A percentile compares a stretch with the other conserved stretches of the same genome.
These are phyloP conservation scores for Sclerotinia borealis DNA, from an alignment of 2,329 filamentous ascomycete genomes.

Conservation along the genomic window DNA sequence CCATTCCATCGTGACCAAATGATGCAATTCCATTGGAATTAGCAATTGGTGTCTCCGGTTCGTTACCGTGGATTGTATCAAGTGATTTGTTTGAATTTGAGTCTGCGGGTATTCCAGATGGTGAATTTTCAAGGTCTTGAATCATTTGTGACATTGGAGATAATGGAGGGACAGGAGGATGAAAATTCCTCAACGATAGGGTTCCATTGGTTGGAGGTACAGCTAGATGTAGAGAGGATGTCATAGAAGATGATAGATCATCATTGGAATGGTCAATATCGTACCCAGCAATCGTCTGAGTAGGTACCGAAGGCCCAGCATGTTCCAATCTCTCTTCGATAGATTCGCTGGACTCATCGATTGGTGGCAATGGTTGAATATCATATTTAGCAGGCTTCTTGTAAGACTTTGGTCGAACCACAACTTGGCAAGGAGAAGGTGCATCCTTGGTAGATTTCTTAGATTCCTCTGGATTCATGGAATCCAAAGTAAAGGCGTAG, in stretches of 20 bases:
- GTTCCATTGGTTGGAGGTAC: background rate
- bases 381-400: conserved; percentile 4
- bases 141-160: background rate
- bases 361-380: background rate
- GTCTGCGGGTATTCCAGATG: no score
- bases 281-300: background rate
- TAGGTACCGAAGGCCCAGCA: background rate
- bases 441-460: background rate
- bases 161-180: background rate
- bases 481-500: background rate
- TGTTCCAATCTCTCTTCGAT: background rate
- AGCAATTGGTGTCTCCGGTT: background rate
- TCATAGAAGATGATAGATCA: background rate
- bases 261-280: background rate
- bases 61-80: background rate
- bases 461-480: background rate
- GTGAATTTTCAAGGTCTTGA: background rate
- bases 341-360: background rate
- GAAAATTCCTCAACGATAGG: background rate
- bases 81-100: background rate
- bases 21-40: background rate
- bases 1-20: background rate
- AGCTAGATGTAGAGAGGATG: background rate
- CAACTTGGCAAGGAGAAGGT: background rate
- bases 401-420: background rate